Conservation (phyloP, 352 stramenopile species). For the Pythium phragmiticola region DNA sequence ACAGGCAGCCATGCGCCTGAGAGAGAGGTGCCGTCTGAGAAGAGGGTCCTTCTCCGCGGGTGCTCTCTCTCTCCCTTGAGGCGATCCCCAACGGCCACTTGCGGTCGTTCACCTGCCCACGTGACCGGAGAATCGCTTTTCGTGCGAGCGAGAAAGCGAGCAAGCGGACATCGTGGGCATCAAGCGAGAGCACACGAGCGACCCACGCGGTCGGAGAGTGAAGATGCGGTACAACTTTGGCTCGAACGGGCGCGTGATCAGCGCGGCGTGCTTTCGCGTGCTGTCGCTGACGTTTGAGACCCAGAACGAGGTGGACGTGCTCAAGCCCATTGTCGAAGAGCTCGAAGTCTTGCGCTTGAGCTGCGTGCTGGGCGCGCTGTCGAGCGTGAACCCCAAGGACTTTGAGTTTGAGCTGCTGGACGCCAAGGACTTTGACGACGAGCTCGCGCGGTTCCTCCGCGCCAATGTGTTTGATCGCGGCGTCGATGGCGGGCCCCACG, state of each 20-base stretch:
- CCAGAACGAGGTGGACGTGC: conserved; percentile 64
- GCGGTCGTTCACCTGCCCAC: too few relatives aligned
- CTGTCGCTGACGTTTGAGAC: conserved; percentile 47
- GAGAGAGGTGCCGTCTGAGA: not conserved
- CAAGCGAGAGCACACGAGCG: not conserved
- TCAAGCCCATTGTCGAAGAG: conserved; percentile 70
- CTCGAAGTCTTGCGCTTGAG: conserved; percentile 69
- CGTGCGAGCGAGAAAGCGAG: not conserved
- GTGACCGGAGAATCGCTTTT: conserved; percentile 3
- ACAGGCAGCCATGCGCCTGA: not conserved
- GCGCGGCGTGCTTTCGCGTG: conserved; percentile 41
- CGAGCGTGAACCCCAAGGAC: conserved; percentile 41
- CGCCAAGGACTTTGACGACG: conserved; percentile 53
- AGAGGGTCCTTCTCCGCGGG: not conserved
- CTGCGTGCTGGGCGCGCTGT: conserved; percentile 47
- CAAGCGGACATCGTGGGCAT: not conserved
- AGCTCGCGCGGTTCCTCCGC: conserved; percentile 57
- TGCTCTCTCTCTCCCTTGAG: not conserved
- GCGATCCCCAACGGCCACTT: not conserved
- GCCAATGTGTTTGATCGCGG: conserved; percentile 40
- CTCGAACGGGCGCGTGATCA: conserved; percentile 7
- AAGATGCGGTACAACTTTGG: not conserved
- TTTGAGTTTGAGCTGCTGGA: conserved; percentile 50
- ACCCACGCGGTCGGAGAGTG: not conserved
- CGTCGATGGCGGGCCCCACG: not conserved